These are phyloP conservation scores for Syzygium syzygioides DNA, from an alignment of 441 rosid species.

Conservation along the genomic window DNA sequence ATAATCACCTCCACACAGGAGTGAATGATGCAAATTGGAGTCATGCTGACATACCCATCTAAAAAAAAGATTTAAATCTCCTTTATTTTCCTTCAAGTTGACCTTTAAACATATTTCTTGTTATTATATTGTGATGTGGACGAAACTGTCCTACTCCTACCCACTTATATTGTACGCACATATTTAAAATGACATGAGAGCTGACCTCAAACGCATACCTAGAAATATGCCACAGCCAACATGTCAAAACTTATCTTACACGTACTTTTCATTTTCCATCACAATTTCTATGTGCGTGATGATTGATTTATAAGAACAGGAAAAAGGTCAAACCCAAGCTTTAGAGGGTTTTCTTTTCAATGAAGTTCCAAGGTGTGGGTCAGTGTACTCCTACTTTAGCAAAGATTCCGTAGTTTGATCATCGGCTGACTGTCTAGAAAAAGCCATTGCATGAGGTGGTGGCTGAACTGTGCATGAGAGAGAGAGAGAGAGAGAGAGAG, in stretches of 20 bases:
- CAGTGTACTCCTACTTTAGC: background rate
- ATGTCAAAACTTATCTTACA: slow-evolving; percentile 11
- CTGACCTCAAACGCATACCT: background rate
- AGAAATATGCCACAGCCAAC: background rate
- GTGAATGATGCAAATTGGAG: background rate
- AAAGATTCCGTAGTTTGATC: background rate
- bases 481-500: background rate
- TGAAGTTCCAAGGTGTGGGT: background rate
- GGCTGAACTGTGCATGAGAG: background rate
- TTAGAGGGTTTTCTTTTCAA: background rate
- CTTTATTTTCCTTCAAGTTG: background rate
- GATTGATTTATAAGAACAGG: background rate
- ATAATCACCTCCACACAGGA: background rate
- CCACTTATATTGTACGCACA: background rate
- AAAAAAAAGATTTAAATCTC: background rate
- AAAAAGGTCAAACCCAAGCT: background rate
- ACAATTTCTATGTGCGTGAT: background rate
- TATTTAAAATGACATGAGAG: background rate
- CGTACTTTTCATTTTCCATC: background rate
- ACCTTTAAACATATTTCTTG: background rate
- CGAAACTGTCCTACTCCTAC: background rate
- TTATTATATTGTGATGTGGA: background rate
- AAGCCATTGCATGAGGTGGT: background rate
- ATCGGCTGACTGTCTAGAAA: background rate
- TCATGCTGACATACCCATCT: background rate